These are phyloP conservation scores for Trichoderma sp. DNA, from an alignment of 2,329 filamentous ascomycete genomes.

Conservation along the genomic window DNA sequence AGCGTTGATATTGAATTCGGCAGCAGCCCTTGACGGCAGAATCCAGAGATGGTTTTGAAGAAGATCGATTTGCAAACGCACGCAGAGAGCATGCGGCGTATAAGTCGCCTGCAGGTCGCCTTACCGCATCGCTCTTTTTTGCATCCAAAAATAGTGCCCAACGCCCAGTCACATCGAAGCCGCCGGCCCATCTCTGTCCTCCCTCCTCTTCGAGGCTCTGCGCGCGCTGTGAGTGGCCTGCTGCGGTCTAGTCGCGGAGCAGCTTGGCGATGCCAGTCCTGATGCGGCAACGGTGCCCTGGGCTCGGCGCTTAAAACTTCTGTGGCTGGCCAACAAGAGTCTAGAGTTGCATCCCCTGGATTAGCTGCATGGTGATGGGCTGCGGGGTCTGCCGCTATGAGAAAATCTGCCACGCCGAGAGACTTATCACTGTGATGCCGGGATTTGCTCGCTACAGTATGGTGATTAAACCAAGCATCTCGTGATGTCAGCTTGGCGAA, in stretches of 20 bases:
- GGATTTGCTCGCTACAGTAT: not conserved
- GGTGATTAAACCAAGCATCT: conserved; percentile 5
- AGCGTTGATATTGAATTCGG: not conserved
- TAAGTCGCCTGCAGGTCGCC: not conserved
- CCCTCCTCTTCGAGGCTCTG: not conserved
- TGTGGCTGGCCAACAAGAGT: conserved; percentile 27
- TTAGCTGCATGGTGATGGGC: conserved; percentile 25
- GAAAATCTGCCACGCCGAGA: not conserved
- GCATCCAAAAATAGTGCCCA: conserved; percentile 20
- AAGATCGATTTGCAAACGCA: conserved; percentile 5
- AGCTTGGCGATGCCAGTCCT: conserved; percentile 27
- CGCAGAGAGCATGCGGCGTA: not conserved
- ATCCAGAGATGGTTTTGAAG: not conserved
- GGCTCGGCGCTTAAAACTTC: conserved; percentile 35
- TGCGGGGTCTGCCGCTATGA: conserved; percentile 2
- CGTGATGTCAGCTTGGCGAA: conserved; percentile 5
- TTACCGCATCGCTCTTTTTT: not conserved
- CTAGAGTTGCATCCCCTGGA: conserved; percentile 24
- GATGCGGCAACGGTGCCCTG: conserved; percentile 22
- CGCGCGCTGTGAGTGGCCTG: conserved; percentile 28
- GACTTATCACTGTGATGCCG: not conserved
- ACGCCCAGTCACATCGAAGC: conserved; percentile 23
- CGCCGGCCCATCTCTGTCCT: conserved; percentile 10
- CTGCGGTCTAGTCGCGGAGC: not conserved
- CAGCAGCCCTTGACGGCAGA: not conserved